Percentiles rank a stretch among this genome's conserved stretches.
Evolutionary conservation across 2,329 filamentous ascomycete genomes (phyloP).

Genomic region (Penicillium sp.): DNA sequence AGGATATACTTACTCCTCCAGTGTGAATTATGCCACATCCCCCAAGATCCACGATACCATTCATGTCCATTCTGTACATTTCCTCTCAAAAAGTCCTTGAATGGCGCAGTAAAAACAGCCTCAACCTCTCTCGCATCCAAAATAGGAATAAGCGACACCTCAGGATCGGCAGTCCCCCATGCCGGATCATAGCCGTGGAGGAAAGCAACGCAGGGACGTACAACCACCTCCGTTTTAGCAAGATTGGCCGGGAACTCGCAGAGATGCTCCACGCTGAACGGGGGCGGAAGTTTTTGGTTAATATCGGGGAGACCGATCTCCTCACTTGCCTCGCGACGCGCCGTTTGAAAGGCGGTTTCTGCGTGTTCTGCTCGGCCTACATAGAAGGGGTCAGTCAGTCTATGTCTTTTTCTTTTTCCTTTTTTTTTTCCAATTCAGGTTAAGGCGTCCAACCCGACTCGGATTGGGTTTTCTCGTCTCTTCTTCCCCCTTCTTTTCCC

Average conservation of each 20-base stretch:
- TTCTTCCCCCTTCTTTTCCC: not conserved
- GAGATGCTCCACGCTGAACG: conserved; percentile 82
- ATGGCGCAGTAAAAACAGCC: conserved; percentile 86
- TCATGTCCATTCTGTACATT: conserved; percentile 42
- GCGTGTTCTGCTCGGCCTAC: conserved; percentile 54
- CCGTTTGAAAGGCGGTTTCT: conserved; percentile 70
- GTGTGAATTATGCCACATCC: conserved; percentile 69
- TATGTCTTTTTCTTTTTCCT: not conserved
- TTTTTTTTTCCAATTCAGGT: not conserved
- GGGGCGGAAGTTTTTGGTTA: conserved; percentile 67
- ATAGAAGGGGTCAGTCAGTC: not conserved
- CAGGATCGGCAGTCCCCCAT: conserved; percentile 53
- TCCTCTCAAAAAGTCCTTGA: conserved; percentile 70
- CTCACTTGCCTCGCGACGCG: conserved; percentile 84
- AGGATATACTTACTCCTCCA: conserved; percentile 58
- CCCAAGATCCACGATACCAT: conserved; percentile 87
- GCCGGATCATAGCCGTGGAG: conserved; percentile 61
- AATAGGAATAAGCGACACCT: conserved; percentile 71
- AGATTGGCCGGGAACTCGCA: conserved; percentile 77
- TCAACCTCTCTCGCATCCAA: conserved; percentile 89
- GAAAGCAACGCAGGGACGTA: conserved; percentile 74
- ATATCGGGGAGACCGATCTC: conserved; percentile 81
- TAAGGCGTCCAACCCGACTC: not conserved
- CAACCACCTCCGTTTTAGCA: conserved; percentile 69
- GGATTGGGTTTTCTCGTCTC: not conserved